phyloP scores from a whole-genome alignment of 352 stramenopile genomes.

The Pythium apleroticum region DNA sequence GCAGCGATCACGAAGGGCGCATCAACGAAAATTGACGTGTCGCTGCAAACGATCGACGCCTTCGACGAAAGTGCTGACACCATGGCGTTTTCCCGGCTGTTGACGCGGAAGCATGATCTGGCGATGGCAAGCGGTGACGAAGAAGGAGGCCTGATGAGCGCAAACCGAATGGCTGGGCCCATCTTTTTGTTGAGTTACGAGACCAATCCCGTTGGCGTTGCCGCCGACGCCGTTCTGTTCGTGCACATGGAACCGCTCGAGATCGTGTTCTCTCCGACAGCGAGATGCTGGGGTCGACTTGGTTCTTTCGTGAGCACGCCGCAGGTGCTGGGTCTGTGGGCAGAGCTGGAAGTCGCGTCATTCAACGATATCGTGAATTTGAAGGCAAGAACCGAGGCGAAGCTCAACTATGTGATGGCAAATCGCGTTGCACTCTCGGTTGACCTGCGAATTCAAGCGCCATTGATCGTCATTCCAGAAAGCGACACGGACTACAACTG shows the following conservation, averaged over 20 bases:
- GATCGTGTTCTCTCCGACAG: slow-evolving; percentile 85
- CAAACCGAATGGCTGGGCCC: slow-evolving; percentile 66
- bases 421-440: slow-evolving; percentile 80
- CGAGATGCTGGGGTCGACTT: slow-evolving; percentile 76
- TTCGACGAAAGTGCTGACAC: slow-evolving; percentile 88
- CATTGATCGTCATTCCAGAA: slow-evolving; percentile 81
- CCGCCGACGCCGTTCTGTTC: slow-evolving; percentile 71
- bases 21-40: slow-evolving; percentile 78
- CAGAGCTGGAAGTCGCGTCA: slow-evolving; percentile 84
- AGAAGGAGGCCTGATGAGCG: slow-evolving; percentile 52
- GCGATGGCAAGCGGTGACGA: slow-evolving; percentile 31
- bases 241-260: slow-evolving; percentile 86
- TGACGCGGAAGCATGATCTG: slow-evolving; percentile 64
- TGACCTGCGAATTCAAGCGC: slow-evolving; percentile 83
- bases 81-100: slow-evolving; percentile 73
- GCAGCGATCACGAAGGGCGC: slow-evolving; percentile 65
- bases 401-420: slow-evolving; percentile 88
- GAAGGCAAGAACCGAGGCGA: slow-evolving; percentile 83
- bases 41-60: slow-evolving; percentile 83
- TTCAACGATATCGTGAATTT: slow-evolving; percentile 91
- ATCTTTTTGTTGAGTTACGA: slow-evolving; percentile 87
- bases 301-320: slow-evolving; percentile 77
- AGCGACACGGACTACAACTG: slow-evolving; percentile 82
- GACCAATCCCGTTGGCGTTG: slow-evolving; percentile 64
- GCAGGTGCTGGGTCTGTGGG: slow-evolving; percentile 76